phyloP scores from a whole-genome alignment of 441 rosid genomes.

The Erysimum pusillum region DNA sequence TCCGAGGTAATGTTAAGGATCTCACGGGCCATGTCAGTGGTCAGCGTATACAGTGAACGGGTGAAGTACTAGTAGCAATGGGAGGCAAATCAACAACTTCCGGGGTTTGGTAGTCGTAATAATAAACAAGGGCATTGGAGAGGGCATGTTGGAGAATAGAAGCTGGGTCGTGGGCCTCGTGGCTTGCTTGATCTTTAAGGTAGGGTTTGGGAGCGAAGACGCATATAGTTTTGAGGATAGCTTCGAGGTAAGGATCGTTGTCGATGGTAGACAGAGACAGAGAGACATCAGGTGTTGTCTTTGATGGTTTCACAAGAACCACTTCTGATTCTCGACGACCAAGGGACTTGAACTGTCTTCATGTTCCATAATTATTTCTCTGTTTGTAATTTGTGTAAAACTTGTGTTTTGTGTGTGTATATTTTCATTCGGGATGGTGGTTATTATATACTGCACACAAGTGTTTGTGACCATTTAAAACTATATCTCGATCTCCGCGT shows the following conservation, averaged over 20 bases:
- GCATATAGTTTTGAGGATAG: slow-evolving; percentile 48
- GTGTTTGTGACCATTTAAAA: not conserved
- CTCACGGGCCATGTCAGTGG: slow-evolving; percentile 47
- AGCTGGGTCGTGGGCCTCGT: not conserved
- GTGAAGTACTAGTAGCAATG: slow-evolving; percentile 44
- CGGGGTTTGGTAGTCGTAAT: slow-evolving; percentile 5
- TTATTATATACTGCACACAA: not conserved
- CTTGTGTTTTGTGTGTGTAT: slow-evolving; percentile 2
- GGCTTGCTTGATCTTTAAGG: not conserved
- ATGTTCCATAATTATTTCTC: slow-evolving; percentile 12
- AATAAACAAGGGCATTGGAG: slow-evolving; percentile 24
- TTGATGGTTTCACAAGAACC: slow-evolving; percentile 53
- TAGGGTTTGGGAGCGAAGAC: slow-evolving; percentile 35
- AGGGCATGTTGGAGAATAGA: slow-evolving; percentile 8
- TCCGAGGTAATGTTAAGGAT: slow-evolving; percentile 44
- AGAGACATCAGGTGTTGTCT: slow-evolving; percentile 51
- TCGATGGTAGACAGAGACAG: slow-evolving; percentile 59
- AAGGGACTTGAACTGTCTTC: slow-evolving; percentile 10
- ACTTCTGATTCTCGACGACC: slow-evolving; percentile 52
- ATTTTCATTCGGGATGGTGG: not conserved
- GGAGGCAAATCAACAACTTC: slow-evolving; percentile 3
- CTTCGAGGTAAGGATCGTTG: slow-evolving; percentile 52
- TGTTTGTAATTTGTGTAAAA: slow-evolving; percentile 20
- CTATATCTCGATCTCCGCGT: not conserved
- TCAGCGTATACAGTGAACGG: slow-evolving; percentile 42